Evolutionary conservation across 2,329 filamentous ascomycete species (phyloP), one percentile per base, ranked within the genome.

Genomic region (Penicillium sp.): DNA sequence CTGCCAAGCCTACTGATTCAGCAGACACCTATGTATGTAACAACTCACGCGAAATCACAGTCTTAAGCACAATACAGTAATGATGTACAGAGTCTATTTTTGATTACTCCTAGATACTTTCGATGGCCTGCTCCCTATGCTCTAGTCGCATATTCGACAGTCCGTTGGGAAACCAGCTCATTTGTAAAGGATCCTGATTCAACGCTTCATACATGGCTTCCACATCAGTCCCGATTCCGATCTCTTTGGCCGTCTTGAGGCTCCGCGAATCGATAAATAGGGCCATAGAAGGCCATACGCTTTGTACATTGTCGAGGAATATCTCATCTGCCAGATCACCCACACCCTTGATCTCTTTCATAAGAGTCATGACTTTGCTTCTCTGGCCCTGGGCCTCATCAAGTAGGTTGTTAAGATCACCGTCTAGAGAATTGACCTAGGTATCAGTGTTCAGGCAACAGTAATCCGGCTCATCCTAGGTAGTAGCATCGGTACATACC

Each of bases 311-410:
- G 42, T 71, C 65, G 46, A 69, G 64, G 46, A 75, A 74, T n/a
- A 75, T 60, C 34, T 74, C 70, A 6, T 62, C 62, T 0, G 67
- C 72, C 4, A 75, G 60, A 31, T 73, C 68, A 0, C 72, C 72
- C 0, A 75, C 47, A 3, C 72, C 73, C 45, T 72, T 74, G 53
- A 75, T 63, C 34, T 70, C 68, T 36, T 70, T 69, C 23, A 75
- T 53, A 6, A 66, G 47, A 7, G 57, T 45, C 10, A 60, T 52
- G 9, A 66, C 59, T 45, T 66, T 58, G 6, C 56, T 44, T 3
- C 60, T 60, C 22, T 67, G 47, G 0, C 60, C 54, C 18, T 58
- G 47, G 3, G 67, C 60, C 8, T 52, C 42, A 14, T 64, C 52
- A 6, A 68, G 50, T 10, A 72, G 55, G 28, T 69, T 70, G 38